These are phyloP conservation scores for Russula brevipes DNA, from an alignment of 768 basidiomycete genomes.

Conservation along the genomic window DNA sequence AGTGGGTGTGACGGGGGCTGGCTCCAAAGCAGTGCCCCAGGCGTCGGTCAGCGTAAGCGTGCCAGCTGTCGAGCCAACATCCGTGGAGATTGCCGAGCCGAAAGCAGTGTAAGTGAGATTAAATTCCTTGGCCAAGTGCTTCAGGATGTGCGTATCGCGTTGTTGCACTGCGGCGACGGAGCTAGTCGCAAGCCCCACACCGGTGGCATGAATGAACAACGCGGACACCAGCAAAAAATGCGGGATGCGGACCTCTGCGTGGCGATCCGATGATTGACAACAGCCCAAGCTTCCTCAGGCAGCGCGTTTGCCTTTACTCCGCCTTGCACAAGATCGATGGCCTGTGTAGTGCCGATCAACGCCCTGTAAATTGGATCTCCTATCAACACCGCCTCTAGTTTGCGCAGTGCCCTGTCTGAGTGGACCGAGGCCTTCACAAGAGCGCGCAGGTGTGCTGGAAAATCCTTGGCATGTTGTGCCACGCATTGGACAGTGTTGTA, in stretches of 20 bases:
- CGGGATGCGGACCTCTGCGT: constrained; percentile 29
- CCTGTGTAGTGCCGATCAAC: constrained; percentile 32
- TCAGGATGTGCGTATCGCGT: constrained; percentile 31
- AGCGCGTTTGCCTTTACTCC: constrained; percentile 45
- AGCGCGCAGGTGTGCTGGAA: constrained; percentile 32
- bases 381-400: constrained; percentile 34
- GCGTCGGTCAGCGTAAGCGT: constrained; percentile 37
- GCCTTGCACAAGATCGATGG: constrained; percentile 41
- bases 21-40: constrained; percentile 34
- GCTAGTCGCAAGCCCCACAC: constrained; percentile 21
- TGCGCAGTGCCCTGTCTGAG: constrained; percentile 32
- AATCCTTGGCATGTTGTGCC: constrained; percentile 38
- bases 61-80: constrained; percentile 32
- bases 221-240: not conserved
- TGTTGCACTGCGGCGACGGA: constrained; percentile 32
- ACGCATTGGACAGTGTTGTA: constrained; percentile 40
- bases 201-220: not conserved
- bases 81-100: constrained; percentile 31
- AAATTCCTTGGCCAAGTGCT: constrained; percentile 33
- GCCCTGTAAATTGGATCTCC: constrained; percentile 28
- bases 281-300: constrained; percentile 38
- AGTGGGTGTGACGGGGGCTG: constrained; percentile 42
- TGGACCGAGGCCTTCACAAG: constrained; percentile 29
- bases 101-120: constrained; percentile 42
- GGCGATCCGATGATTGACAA: constrained; percentile 31